Base-by-base conservation (phyloP, 75 land plant genomes). In the Azolla pinnata region DNA sequence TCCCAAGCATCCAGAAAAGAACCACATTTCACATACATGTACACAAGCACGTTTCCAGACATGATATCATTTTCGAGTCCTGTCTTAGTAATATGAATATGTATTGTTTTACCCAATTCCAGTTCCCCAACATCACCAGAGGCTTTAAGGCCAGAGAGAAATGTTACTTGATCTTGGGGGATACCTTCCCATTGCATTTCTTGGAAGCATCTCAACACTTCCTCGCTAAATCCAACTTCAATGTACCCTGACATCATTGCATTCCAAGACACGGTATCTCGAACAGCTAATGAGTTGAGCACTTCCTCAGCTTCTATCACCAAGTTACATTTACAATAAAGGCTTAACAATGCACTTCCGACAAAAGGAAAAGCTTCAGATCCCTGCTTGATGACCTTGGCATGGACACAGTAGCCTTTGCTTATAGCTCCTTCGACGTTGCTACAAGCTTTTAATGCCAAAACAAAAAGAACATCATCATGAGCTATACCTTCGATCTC, bases 281-380 rank as follows among this genome's bases (percentile, higher is more conserved):
- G 73, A 31, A 40, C 31, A 24, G 56, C 67, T 74, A 81, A 72
- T 14, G 53, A 61, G 33, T 73, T 71, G 67, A 81, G 75, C 21
- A 76, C 35, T 23, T 34, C 51, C 55, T 56, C 57, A 0, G 83
- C 79, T 1, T 46, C 56, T 19, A 18, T 53, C 12, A 69, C 54
- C 25, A 63, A 16, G 28, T 76, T 65, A 31, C 48, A 70, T 51
- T 76, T 76, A 4, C 62, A 65, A 56, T 63, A 66, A 2, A 65
- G 51, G 16, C 28, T 67, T 23, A 81, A 59, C 79, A 81, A 56
- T 0, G 83, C 64, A 63, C 72, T 81, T 57, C 72, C 62, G n/a
- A n/a, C n/a, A 31, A 46, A 23, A 18, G 14, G 3, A 14, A 46
- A 18, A 23, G n/a, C 14, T 4, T 46, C 21, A 2, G 2, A 46